Percentiles rank a stretch among this genome's conserved stretches.
Conservation (phyloP, 2,329 filamentous ascomycete species). For the Gaeumannomyces tritici region DNA sequence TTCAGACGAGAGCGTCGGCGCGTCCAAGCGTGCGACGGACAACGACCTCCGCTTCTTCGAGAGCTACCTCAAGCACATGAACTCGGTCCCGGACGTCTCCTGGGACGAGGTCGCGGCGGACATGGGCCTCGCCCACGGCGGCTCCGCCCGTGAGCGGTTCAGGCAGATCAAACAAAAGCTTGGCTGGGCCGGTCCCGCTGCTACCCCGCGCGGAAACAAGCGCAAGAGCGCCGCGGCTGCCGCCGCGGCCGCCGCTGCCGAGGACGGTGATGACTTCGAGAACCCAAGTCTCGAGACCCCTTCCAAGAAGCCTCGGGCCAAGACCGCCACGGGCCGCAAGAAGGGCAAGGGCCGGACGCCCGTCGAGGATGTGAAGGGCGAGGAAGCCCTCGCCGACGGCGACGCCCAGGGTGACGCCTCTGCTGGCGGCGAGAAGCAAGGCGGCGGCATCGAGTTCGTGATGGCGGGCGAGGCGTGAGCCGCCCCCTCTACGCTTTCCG, state of each 20-base stretch:
- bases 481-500: background rate
- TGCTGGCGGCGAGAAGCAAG: background rate
- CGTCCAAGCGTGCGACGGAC: background rate
- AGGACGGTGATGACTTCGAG: conserved; percentile 5
- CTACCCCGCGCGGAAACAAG: conserved; percentile 4
- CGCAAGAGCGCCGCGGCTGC: conserved; percentile 2
- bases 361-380: background rate
- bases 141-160: conserved; percentile 3
- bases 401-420: background rate
- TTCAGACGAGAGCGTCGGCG: background rate
- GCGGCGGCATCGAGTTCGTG: background rate
- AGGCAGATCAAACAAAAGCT: conserved; percentile 15
- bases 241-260: conserved; percentile 1
- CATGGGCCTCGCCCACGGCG: conserved; percentile 2
- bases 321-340: background rate
- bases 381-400: background rate
- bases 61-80: conserved; percentile 3
- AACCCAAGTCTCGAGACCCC: background rate
- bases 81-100: background rate
- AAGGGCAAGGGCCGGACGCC: background rate
- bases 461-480: background rate
- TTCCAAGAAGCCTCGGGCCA: conserved; percentile 6
- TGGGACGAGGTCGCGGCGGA: conserved; percentile 16
- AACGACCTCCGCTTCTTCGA: conserved; percentile 2
- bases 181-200: conserved; percentile 1